These are phyloP conservation scores for Adansonia madagascariensis DNA, from an alignment of 441 rosid genomes.

Conservation along the genomic window DNA sequence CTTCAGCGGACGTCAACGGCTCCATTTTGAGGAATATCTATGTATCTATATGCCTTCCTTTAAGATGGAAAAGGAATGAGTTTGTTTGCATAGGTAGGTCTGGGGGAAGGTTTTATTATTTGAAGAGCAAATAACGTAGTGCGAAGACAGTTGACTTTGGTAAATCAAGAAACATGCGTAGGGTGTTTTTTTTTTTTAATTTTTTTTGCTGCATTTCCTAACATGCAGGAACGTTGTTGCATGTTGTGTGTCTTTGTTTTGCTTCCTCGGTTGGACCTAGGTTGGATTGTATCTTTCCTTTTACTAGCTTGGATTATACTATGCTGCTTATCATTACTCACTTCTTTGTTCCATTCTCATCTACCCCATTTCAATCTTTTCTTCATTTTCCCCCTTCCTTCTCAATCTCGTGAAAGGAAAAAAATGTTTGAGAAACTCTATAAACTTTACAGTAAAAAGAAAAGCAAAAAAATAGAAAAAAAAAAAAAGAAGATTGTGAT, in stretches of 20 bases:
- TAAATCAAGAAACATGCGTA: too few relatives aligned
- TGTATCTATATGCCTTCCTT: not conserved
- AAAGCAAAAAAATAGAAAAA: too few relatives aligned
- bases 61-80: not conserved
- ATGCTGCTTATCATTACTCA: not conserved
- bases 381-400: too few relatives aligned
- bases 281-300: not conserved
- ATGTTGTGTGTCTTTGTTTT: slow-evolving; percentile 5
- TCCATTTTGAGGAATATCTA: slow-evolving; percentile 60
- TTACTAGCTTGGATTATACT: not conserved
- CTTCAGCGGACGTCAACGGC: slow-evolving; percentile 69
- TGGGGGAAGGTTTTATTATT: not conserved
- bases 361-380: too few relatives aligned
- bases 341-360: too few relatives aligned
- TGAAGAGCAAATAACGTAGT: not conserved
- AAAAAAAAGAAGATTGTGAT: too few relatives aligned
- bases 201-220: slow-evolving; percentile 29
- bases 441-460: too few relatives aligned
- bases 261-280: not conserved
- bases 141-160: too few relatives aligned
- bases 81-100: not conserved
- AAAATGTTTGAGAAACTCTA: too few relatives aligned
- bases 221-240: slow-evolving; percentile 27
- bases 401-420: too few relatives aligned
- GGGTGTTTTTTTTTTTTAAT: too few relatives aligned